These are phyloP conservation scores for Ogataea salicorniae DNA, from an alignment of 805 yeast genomes.

Conservation along the genomic window DNA sequence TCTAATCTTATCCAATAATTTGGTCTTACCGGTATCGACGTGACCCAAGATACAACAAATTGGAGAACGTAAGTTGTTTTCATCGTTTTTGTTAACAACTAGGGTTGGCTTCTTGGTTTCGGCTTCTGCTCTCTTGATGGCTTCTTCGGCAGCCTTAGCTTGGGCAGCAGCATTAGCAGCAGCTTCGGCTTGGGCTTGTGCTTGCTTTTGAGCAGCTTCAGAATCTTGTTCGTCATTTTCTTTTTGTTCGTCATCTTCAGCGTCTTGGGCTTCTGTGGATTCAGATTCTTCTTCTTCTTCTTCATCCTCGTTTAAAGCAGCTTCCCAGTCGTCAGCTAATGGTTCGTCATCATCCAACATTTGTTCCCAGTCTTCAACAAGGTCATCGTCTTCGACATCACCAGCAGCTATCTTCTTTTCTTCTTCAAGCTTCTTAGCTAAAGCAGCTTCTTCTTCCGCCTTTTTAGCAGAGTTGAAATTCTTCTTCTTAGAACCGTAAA, in stretches of 20 bases:
- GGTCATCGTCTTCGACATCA: constrained; percentile 46
- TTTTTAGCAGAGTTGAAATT: constrained; percentile 25
- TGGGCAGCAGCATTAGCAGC: constrained; percentile 17
- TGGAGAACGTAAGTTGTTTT: constrained; percentile 83
- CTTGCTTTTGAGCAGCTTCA: constrained; percentile 22
- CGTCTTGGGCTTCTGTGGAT: constrained; percentile 2
- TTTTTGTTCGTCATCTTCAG: constrained; percentile 25
- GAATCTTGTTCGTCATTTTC: constrained; percentile 27
- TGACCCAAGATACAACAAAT: constrained; percentile 99
- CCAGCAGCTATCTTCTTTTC: constrained; percentile 14
- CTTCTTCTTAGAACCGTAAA: constrained; percentile 70
- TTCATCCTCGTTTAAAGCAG: constrained; percentile 27
- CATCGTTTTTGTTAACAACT: constrained; percentile 14
- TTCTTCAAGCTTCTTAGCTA: constrained; percentile 20
- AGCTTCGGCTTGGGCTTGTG: neutral
- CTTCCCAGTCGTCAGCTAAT: constrained; percentile 51
- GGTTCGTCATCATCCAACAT: constrained; percentile 46
- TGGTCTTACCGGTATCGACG: constrained; percentile 99
- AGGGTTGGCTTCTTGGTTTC: constrained; percentile 13
- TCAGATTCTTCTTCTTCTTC: constrained; percentile 21
- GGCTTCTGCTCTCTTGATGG: constrained; percentile 13
- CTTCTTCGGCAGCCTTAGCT: constrained; percentile 8
- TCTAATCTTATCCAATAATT: constrained; percentile 92
- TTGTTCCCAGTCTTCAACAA: constrained; percentile 85
- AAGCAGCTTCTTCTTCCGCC: constrained; percentile 27